Percentiles rank a stretch among this genome's conserved stretches.
Conservation (phyloP, 331 rosid species). For the Stylosanthes scabra region DNA sequence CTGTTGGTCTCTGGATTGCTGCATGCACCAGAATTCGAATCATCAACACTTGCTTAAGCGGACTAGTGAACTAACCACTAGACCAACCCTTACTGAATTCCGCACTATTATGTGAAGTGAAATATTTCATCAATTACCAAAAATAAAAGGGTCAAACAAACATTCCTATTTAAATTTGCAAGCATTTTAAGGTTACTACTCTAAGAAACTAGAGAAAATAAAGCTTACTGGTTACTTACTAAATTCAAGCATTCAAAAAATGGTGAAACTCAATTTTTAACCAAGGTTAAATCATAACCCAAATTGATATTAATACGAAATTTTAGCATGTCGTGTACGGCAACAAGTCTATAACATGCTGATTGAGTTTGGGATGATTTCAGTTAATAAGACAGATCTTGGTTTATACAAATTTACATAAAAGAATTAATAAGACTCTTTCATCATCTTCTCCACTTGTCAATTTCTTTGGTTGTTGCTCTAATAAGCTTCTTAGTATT, state of each 20-base stretch:
- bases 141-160: not conserved
- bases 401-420: conserved; percentile 29
- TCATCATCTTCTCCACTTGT: conserved; percentile 73
- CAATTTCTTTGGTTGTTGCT: conserved; percentile 74
- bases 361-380: conserved; percentile 15
- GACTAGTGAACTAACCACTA: no score
- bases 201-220: no score
- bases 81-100: not conserved
- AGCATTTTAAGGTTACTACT: no score
- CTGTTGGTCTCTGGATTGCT: no score
- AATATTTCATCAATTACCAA: not conserved
- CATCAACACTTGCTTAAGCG: no score
- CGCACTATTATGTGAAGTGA: not conserved
- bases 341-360: conserved; percentile 1
- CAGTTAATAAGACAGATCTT: not conserved
- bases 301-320: conserved; percentile 12
- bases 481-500: conserved; percentile 69
- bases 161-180: not conserved
- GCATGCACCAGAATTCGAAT: no score
- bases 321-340: not conserved
- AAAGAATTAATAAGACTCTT: conserved; percentile 17
- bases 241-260: not conserved
- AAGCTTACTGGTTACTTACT: not conserved
- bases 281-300: conserved; percentile 1
- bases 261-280: not conserved